Evolutionary conservation across 805 yeast genomes (phyloP).

Genomic region (Jamesozyma gamospora): DNA sequence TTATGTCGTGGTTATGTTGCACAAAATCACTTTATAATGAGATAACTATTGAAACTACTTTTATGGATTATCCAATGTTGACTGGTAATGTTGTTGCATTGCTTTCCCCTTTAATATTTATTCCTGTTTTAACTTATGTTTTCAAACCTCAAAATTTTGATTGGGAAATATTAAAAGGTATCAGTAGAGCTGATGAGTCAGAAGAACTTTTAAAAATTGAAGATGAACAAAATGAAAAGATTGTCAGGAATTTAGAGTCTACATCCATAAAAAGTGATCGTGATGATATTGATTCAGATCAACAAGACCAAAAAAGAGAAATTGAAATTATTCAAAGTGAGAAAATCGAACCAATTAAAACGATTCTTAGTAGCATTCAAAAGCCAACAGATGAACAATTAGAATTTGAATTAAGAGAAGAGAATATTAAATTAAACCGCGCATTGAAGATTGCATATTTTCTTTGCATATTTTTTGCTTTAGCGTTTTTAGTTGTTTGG

Average conservation of each 20-base stretch:
- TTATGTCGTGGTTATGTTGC: slow-evolving; percentile 56
- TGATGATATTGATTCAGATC: slow-evolving; percentile 1
- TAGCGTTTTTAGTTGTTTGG: slow-evolving; percentile 65
- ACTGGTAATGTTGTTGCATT: slow-evolving; percentile 82
- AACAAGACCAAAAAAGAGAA: not conserved
- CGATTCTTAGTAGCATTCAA: slow-evolving; percentile 26
- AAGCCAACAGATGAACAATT: slow-evolving; percentile 15
- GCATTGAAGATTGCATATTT: slow-evolving; percentile 54
- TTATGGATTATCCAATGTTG: slow-evolving; percentile 80
- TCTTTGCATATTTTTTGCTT: slow-evolving; percentile 50
- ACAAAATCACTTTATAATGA: slow-evolving; percentile 36
- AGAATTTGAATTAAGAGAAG: too few relatives aligned
- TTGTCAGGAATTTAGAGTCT: slow-evolving; percentile 6
- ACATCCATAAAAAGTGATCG: slow-evolving; percentile 8
- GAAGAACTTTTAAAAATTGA: slow-evolving; percentile 39
- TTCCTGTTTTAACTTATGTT: slow-evolving; percentile 53
- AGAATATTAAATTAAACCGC: slow-evolving; percentile 40
- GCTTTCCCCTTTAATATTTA: slow-evolving; percentile 54
- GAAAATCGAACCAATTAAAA: slow-evolving; percentile 25
- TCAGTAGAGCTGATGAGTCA: slow-evolving; percentile 61
- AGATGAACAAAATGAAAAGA: slow-evolving; percentile 10
- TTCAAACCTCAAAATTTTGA: slow-evolving; percentile 69
- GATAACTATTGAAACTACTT: slow-evolving; percentile 47
- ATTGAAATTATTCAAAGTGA: slow-evolving; percentile 6
- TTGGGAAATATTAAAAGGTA: slow-evolving; percentile 51